phyloP scores from a whole-genome alignment of 2,329 filamentous ascomycete genomes.

The Aspergillus glaucus region DNA sequence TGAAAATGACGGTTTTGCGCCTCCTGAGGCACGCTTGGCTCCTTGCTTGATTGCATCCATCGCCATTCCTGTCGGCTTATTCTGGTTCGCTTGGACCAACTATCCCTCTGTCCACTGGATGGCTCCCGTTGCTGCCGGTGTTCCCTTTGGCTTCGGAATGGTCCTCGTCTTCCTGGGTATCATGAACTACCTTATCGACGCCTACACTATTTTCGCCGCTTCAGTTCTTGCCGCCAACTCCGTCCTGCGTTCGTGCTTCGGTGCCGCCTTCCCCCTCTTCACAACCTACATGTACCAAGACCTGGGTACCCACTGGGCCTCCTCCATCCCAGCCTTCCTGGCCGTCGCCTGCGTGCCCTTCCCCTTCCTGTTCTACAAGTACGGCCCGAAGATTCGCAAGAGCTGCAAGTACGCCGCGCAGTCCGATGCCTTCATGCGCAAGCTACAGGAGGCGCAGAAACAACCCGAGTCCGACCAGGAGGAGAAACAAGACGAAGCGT shows the following conservation, averaged over 20 bases:
- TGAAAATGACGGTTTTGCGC: constrained; percentile 50
- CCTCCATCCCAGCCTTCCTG: constrained; percentile 41
- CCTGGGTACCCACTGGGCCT: constrained; percentile 45
- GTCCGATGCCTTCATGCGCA: constrained; percentile 33
- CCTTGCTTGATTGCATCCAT: constrained; percentile 45
- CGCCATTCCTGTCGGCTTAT: constrained; percentile 51
- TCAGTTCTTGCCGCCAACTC: constrained; percentile 41
- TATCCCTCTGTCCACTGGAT: constrained; percentile 38
- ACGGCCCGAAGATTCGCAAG: constrained; percentile 34
- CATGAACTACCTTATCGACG: constrained; percentile 40
- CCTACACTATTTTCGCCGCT: constrained; percentile 40
- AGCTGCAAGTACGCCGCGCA: constrained; percentile 38
- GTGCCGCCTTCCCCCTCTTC: constrained; percentile 45
- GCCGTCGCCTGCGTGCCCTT: constrained; percentile 40
- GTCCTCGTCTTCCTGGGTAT: constrained; percentile 36
- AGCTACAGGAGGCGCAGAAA: constrained; percentile 22
- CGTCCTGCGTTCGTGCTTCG: constrained; percentile 42
- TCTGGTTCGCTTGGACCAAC: constrained; percentile 58
- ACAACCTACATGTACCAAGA: constrained; percentile 40
- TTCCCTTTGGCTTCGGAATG: constrained; percentile 38
- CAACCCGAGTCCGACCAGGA: constrained; percentile 8
- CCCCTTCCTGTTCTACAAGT: constrained; percentile 41
- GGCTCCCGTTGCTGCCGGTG: constrained; percentile 30
- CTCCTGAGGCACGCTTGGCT: constrained; percentile 54
- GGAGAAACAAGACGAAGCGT: constrained; percentile 18